Evolutionary conservation across 192 early-diverging fungal species (phyloP).

Genomic region (Lobosporangium transversale): DNA sequence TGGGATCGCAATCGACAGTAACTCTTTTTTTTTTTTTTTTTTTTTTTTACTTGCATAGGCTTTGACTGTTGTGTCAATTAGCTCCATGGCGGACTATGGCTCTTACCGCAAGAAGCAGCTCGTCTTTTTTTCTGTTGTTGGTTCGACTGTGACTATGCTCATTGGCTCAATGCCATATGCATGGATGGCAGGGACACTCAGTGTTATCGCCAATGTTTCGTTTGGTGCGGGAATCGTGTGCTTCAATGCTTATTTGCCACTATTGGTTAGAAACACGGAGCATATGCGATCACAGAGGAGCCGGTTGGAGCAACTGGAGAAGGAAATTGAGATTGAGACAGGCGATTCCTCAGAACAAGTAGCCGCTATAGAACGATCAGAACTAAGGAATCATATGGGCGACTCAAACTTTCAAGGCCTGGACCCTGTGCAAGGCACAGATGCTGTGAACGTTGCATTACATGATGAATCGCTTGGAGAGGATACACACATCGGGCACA

Average conservation of each 20-base stretch:
- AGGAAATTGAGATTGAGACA: constrained; percentile 5
- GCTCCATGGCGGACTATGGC: constrained; percentile 51
- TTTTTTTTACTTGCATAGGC: constrained; percentile 23
- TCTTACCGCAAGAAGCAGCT: constrained; percentile 56
- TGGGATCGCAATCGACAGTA: too few relatives aligned
- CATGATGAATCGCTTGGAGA: not conserved
- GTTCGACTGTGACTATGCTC: constrained; percentile 56
- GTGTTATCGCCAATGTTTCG: constrained; percentile 56
- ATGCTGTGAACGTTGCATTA: not conserved
- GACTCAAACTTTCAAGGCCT: not conserved
- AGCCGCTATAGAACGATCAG: too few relatives aligned
- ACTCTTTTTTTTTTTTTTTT: too few relatives aligned
- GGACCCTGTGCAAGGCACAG: not conserved
- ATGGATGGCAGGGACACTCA: constrained; percentile 50
- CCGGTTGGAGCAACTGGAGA: constrained; percentile 10
- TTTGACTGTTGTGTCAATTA: constrained; percentile 52
- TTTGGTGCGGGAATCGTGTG: constrained; percentile 62
- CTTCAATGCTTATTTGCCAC: constrained; percentile 63
- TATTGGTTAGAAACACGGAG: constrained; percentile 52
- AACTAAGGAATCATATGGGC: too few relatives aligned
- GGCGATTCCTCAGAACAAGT: not conserved
- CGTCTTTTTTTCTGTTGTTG: constrained; percentile 51
- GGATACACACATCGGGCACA: not conserved
- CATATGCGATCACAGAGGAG: constrained; percentile 19
- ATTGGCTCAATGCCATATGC: constrained; percentile 44